Base-by-base conservation (phyloP, 768 basidiomycete genomes). In the Austroboletus eburneus region DNA sequence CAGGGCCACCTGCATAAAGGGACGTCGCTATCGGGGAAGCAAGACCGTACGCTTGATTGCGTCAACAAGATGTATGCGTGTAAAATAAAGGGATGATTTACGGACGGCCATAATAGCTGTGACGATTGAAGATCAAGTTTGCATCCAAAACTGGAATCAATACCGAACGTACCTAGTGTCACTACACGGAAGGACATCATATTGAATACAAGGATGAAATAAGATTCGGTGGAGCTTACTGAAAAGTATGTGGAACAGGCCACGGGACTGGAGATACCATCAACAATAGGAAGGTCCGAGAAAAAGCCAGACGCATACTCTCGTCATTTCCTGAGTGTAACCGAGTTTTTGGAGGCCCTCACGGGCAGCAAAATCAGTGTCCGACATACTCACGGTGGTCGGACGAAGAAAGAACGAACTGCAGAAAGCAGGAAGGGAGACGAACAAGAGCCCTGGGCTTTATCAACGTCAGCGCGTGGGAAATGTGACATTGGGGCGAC, bases 31-130 rank as follows among this genome's bases (percentile, higher is more conserved):
- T 72, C 14, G 80, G 80, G 1, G 78, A 73, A 5, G 74, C 65
- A n/a, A 82, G 70, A 16, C 75, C 77, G 48, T 72, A 81, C 7
- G 80, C 80, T 81, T 44, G 21, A 10, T 37, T 39, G 9, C n/a
- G 42, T 56, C 49, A 57, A 43, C 17, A 17, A 3, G 42, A n/a
- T n/a, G 25, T 20, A 18, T 17, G 21, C 20, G 21, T 20, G 22
- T 12, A 9, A 34, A 33, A 3, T 36, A 9, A 5, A 27, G 27
- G 27, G 27, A 5, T 12, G 27, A 75, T 79, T 64, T 54, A 80
- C 80, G 80, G 48, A 81, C 79, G 24, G 80, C 78, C 69, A 80
- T 75, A 25, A 81, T 81, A 9, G 80, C 80, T 81, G 17, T 16
- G 6, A 12, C 5, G 24, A 42, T 12, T 16, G 6, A 10, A 4